Conservation (phyloP, 257 asterid species). For the Rehmannia glutinosa region DNA sequence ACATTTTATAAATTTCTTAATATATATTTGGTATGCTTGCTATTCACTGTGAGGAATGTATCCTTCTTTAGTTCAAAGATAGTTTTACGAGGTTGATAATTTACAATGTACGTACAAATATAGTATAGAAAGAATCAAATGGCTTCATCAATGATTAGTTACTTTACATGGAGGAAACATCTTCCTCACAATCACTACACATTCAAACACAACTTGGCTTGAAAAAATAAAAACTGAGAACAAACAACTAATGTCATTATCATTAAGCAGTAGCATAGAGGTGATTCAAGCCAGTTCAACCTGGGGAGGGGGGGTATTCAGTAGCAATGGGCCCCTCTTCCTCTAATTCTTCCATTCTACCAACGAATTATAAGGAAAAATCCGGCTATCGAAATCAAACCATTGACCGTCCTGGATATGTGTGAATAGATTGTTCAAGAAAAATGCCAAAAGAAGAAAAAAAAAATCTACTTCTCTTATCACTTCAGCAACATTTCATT, state of each 20-base stretch:
- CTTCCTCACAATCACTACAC: background rate
- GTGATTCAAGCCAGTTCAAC: background rate
- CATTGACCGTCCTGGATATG: background rate
- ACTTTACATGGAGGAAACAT: background rate
- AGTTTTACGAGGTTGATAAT: background rate
- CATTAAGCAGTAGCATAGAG: background rate
- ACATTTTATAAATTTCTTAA: background rate
- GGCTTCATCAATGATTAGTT: background rate
- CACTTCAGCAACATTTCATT: no score
- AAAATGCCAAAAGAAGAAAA: background rate
- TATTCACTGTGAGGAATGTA: background rate
- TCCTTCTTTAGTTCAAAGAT: background rate
- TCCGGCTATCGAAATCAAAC: no score
- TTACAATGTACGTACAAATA: background rate
- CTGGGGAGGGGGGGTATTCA: no score
- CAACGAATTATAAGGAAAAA: no score
- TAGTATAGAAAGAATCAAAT: background rate
- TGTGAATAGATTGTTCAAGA: background rate
- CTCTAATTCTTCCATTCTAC: no score
- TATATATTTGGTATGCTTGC: background rate
- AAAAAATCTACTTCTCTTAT: background rate
- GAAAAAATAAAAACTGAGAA: background rate
- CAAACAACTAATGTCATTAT: background rate
- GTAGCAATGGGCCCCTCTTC: no score
- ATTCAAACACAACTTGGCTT: slow-evolving; percentile 2